Evolutionary conservation across 1,284 basidiomycete species (phyloP).

Genomic region (Agaricales sp.): DNA sequence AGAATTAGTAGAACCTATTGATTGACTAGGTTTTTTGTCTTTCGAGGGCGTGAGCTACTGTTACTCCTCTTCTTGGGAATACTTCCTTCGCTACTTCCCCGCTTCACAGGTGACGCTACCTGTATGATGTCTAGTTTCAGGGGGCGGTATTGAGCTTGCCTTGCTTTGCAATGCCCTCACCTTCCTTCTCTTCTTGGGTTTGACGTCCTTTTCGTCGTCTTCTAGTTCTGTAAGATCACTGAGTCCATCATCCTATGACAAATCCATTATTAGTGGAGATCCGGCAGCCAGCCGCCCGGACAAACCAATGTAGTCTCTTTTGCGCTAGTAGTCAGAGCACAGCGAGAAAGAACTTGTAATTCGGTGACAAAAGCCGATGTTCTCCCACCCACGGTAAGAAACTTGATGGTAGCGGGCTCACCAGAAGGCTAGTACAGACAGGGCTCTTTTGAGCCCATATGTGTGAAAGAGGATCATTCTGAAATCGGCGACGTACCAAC

Average conservation of each 20-base stretch:
- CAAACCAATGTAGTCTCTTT: background rate
- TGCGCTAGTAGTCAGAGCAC: background rate
- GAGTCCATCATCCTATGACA: too few relatives aligned
- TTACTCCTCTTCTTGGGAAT: too few relatives aligned
- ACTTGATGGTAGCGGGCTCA: conserved; percentile 61
- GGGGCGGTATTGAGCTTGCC: too few relatives aligned
- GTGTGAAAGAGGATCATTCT: too few relatives aligned
- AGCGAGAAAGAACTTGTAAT: conserved; percentile 33
- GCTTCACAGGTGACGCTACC: too few relatives aligned
- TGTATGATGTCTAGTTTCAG: too few relatives aligned
- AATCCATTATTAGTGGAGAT: too few relatives aligned
- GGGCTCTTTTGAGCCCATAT: too few relatives aligned
- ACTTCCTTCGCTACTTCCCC: too few relatives aligned
- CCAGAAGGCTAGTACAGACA: conserved; percentile 63
- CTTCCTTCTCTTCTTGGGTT: background rate
- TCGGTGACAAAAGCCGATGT: conserved; percentile 69
- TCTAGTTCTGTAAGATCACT: background rate
- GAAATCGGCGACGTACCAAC: conserved; percentile 35
- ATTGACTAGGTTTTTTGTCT: conserved; percentile 5
- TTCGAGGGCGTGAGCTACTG: conserved; percentile 24
- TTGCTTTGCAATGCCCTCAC: background rate
- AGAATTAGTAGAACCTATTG: background rate
- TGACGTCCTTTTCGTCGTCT: background rate
- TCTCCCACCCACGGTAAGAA: conserved; percentile 72
- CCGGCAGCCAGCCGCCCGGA: too few relatives aligned